Evolutionary conservation across 305 asterid species (phyloP).

Genomic region (Solanum hybrid): DNA sequence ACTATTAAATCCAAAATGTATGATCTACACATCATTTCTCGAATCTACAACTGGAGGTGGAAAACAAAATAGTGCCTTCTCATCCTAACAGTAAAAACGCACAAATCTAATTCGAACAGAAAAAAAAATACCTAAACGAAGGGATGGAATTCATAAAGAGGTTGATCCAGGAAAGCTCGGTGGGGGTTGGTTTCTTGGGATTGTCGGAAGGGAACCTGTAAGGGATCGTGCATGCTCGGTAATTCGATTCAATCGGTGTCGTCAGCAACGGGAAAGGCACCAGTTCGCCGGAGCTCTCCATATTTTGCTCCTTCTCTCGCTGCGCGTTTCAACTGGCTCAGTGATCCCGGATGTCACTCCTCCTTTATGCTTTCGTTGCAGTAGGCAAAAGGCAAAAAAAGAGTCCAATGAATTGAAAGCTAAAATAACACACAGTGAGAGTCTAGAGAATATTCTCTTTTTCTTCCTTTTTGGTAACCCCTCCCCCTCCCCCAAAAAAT

Average conservation of each 20-base stretch:
- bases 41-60: neutral
- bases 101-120: neutral
- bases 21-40: neutral
- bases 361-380: neutral
- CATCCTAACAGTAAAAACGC: neutral
- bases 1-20: neutral
- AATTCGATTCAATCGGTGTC: constrained; percentile 52
- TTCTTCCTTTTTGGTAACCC: neutral
- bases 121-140: constrained; percentile 51
- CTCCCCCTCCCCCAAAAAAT: neutral
- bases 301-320: neutral
- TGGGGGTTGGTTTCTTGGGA: constrained; percentile 75
- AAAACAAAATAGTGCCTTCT: neutral
- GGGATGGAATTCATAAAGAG: constrained; percentile 77
- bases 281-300: constrained; percentile 94
- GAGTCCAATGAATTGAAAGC: neutral
- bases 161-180: constrained; percentile 84
- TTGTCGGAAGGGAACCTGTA: constrained; percentile 92
- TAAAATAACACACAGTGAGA: neutral
- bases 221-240: constrained; percentile 88
- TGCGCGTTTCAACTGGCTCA: neutral
- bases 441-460: neutral
- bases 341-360: neutral
- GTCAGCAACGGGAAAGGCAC: constrained; percentile 60
- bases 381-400: neutral